Evolutionary conservation across 2,329 filamentous ascomycete genomes (phyloP), one percentile per base, ranked within the genome.

Genomic region (Aspergillus brunneoviolaceus): DNA sequence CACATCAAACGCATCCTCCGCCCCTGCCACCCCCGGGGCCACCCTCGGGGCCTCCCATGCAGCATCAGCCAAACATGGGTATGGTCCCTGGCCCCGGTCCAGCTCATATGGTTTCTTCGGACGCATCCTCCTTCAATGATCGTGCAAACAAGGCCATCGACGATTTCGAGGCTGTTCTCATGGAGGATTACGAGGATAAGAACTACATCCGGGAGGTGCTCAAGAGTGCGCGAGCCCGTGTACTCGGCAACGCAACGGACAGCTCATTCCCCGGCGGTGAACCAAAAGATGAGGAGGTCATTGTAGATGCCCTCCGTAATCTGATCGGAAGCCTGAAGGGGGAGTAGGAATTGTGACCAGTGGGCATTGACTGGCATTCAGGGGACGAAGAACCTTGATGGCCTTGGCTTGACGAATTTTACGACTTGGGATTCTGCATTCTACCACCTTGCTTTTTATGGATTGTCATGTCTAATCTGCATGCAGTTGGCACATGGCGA

Each of bases 121-220:
- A 74, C 29, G 68, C 71, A 29, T 70, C 72, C 3, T 74, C 73
- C 14, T 79, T 79, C 69, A 71, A 70, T 56, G 73, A 77, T 14
- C 72, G 76, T 29, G 77, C 77, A 11, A 76, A 74, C 65, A 77
- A 78, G 65, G 77, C 77, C 23, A 78, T 79, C 57, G 77, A 79
- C 58, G 75, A 78, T 62, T 79, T 79, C 54, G 77, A 79, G 60
- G 73, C 75, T 19, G 76, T 79, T 12, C 71, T 79, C 14, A 76
- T 78, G 71, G 76, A 79, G 60, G 77, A 79, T 60, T 79, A 78
- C 56, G 76, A 79, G 58, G 77, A 79, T 61, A 77, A 77, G 67
- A 76, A 79, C 57, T 79, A 79, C 61, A 78, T 79, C 63, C 74
- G 75, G 27, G 75, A 78, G 64, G 76, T 79, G 35, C 72, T 79